phyloP scores from a whole-genome alignment of 1,284 basidiomycete genomes.

The Coniferiporia sulphurascens region DNA sequence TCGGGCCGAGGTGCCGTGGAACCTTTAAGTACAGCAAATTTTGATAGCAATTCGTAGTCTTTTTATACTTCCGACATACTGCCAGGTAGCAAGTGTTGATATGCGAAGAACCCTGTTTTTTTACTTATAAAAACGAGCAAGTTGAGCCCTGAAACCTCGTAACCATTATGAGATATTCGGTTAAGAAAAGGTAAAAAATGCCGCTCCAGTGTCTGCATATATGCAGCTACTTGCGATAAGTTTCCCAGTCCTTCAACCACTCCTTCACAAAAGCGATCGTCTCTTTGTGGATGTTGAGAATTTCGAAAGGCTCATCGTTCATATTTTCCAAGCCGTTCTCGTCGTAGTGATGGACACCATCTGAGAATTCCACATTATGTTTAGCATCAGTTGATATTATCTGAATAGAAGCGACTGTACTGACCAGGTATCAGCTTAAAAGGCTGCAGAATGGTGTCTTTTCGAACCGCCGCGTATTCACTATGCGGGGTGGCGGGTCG shows the following conservation, averaged over 20 bases:
- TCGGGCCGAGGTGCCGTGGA: no score
- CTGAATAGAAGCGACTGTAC: neutral
- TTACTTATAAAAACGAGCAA: no score
- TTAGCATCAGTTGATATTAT: conserved; percentile 3
- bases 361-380: conserved; percentile 31
- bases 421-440: conserved; percentile 86
- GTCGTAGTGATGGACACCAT: conserved; percentile 88
- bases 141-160: no score
- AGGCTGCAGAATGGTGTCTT: conserved; percentile 70
- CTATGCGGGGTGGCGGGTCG: conserved; percentile 83
- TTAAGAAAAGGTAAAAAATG: no score
- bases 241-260: conserved; percentile 73
- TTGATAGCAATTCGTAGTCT: no score
- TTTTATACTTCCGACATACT: no score
- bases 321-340: conserved; percentile 76
- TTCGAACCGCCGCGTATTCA: conserved; percentile 63
- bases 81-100: no score
- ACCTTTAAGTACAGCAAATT: no score
- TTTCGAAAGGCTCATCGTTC: conserved; percentile 69
- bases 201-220: neutral
- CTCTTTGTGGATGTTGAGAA: conserved; percentile 76
- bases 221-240: neutral
- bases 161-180: no score
- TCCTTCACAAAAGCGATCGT: conserved; percentile 76
- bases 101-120: no score